Percentiles rank a stretch among this genome's conserved stretches.
Evolutionary conservation across 306 rosid species (phyloP).

Genomic region (Medicago ruthenica): DNA sequence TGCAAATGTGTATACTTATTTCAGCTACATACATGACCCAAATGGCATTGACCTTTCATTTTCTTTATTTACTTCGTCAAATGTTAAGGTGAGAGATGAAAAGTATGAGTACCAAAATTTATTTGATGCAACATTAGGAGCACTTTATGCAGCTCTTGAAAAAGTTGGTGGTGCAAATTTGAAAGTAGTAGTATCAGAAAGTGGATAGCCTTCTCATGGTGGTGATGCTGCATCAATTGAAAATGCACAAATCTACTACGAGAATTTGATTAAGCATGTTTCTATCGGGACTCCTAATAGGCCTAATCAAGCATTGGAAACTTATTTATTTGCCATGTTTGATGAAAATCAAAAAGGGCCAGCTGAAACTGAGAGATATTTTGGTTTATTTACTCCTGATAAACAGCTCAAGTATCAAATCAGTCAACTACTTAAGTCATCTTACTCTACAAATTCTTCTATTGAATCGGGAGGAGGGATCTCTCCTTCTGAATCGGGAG

Average conservation of each 20-base stretch:
- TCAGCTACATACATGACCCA: background rate
- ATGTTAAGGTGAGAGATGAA: background rate
- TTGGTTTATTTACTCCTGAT: background rate
- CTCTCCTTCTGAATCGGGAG: background rate
- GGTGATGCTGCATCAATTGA: background rate
- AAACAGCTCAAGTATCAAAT: background rate
- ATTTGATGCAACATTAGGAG: slow-evolving; percentile 51
- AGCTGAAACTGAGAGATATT: background rate
- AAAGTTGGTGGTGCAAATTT: slow-evolving; percentile 50
- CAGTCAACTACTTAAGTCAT: background rate
- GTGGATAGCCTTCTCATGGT: slow-evolving; percentile 16
- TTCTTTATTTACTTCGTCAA: background rate
- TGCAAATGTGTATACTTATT: slow-evolving; percentile 45
- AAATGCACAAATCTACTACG: background rate
- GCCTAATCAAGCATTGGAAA: background rate
- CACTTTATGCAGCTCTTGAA: slow-evolving; percentile 63
- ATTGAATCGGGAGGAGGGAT: too few species aligned
- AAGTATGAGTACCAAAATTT: slow-evolving; percentile 35
- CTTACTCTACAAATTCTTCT: background rate
- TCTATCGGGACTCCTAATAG: background rate
- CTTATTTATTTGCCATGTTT: slow-evolving; percentile 18
- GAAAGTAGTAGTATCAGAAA: slow-evolving; percentile 42
- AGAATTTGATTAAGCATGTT: background rate
- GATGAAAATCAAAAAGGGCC: background rate
- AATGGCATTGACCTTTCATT: background rate